Evolutionary conservation across 1,284 basidiomycete species (phyloP).

Genomic region (Papiliotrema terrestris): DNA sequence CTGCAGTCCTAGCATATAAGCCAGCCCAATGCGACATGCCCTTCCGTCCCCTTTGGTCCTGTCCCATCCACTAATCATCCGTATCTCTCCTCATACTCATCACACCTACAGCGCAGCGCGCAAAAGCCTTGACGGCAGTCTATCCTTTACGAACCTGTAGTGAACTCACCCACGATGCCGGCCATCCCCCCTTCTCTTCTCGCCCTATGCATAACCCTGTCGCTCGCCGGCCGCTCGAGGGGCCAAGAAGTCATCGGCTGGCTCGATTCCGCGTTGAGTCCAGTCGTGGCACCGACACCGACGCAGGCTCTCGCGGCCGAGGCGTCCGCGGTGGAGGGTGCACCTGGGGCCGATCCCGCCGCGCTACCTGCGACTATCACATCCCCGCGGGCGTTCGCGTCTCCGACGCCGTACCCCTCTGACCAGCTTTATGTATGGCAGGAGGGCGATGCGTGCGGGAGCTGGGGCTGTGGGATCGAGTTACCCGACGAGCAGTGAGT

Average conservation of each 20-base stretch:
- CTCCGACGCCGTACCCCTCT: slow-evolving; percentile 11
- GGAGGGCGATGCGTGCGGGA: slow-evolving; percentile 17
- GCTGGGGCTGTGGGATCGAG: slow-evolving; percentile 22
- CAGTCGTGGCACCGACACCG: not conserved
- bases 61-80: too few relatives aligned
- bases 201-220: not conserved
- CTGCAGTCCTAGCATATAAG: too few relatives aligned
- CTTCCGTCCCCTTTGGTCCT: too few relatives aligned
- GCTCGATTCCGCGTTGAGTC: not conserved
- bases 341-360: not conserved
- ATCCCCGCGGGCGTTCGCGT: slow-evolving; percentile 8
- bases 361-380: slow-evolving; percentile 7
- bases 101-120: too few relatives aligned
- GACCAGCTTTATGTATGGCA: slow-evolving; percentile 9
- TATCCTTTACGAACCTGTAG: not conserved
- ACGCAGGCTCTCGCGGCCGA: too few relatives aligned
- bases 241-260: slow-evolving; percentile 4
- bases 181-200: slow-evolving; percentile 4
- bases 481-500: slow-evolving; percentile 11
- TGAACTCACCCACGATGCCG: not conserved
- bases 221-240: not conserved
- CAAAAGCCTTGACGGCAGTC: slow-evolving; percentile 4
- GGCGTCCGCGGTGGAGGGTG: too few relatives aligned
- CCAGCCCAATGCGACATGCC: too few relatives aligned
- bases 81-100: too few relatives aligned